Evolutionary conservation across 768 basidiomycete genomes (phyloP).

Genomic region (Boletus sensibilis): DNA sequence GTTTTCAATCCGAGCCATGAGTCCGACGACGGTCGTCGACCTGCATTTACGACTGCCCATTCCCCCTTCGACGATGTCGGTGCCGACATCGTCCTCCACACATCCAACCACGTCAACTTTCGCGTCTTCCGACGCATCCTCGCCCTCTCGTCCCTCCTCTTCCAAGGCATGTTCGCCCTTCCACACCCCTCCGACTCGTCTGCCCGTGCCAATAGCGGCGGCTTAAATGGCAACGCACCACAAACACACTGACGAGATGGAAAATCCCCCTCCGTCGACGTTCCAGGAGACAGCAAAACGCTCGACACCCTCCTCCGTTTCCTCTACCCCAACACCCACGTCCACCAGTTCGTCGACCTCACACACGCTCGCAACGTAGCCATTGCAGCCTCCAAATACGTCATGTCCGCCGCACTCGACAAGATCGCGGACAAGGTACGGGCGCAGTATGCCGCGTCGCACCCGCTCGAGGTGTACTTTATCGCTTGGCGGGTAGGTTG

Average conservation of each 20-base stretch:
- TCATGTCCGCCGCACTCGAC: neutral
- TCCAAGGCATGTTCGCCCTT: constrained; percentile 6
- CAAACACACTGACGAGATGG: neutral
- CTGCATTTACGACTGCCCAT: neutral
- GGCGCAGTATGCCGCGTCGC: neutral
- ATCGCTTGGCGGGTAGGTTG: constrained; percentile 3
- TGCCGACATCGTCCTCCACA: constrained; percentile 7
- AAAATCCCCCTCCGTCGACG: neutral
- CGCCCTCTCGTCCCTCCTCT: constrained; percentile 1
- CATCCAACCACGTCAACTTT: constrained; percentile 1
- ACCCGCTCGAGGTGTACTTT: constrained; percentile 1
- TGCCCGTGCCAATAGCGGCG: neutral
- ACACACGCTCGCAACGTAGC: constrained; percentile 1
- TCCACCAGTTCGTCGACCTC: neutral
- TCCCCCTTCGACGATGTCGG: neutral
- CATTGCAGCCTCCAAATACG: constrained; percentile 4
- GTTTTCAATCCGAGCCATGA: neutral
- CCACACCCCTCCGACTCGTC: neutral
- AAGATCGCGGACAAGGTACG: neutral
- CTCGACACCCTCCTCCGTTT: constrained; percentile 9
- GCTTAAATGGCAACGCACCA: neutral
- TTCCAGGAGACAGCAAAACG: neutral
- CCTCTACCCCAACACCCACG: constrained; percentile 2
- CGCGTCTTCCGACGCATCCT: constrained; percentile 2
- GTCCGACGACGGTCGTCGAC: neutral